Evolutionary conservation across 371 early-diverging fungal genomes (phyloP).

Genomic region (Actinomortierella ambigua): DNA sequence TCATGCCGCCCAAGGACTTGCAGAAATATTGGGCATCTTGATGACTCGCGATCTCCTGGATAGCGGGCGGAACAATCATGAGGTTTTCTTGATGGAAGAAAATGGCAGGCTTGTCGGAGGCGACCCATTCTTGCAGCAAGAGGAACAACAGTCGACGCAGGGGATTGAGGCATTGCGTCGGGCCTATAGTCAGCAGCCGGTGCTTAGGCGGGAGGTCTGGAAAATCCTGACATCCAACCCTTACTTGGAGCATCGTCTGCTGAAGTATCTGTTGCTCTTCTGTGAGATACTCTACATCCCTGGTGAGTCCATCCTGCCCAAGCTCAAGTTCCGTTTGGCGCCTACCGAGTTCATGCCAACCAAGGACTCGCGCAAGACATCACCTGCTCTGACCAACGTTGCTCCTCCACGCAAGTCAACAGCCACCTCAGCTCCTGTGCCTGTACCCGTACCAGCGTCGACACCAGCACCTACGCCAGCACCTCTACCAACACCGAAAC

Average conservation of each 20-base stretch:
- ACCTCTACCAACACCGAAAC: slow-evolving; percentile 11
- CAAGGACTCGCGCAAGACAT: slow-evolving; percentile 27
- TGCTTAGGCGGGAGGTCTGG: slow-evolving; percentile 33
- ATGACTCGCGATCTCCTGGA: slow-evolving; percentile 39
- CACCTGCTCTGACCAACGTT: slow-evolving; percentile 45
- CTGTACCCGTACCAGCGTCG: neutral
- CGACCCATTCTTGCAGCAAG: slow-evolving; percentile 5
- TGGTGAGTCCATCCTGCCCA: slow-evolving; percentile 55
- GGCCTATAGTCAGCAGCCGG: slow-evolving; percentile 28
- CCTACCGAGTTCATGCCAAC: slow-evolving; percentile 17
- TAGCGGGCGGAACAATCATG: slow-evolving; percentile 17
- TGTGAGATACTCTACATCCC: slow-evolving; percentile 67
- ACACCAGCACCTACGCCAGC: slow-evolving; percentile 1
- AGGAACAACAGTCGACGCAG: slow-evolving; percentile 8
- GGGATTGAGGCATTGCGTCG: slow-evolving; percentile 21
- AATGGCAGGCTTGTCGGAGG: slow-evolving; percentile 13
- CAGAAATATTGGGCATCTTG: slow-evolving; percentile 58
- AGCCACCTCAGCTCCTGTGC: slow-evolving; percentile 4
- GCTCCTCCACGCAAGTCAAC: slow-evolving; percentile 31
- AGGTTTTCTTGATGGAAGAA: slow-evolving; percentile 32
- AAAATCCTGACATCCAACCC: slow-evolving; percentile 32
- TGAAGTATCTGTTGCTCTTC: slow-evolving; percentile 61
- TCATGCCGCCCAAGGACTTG: slow-evolving; percentile 53
- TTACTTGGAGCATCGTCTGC: slow-evolving; percentile 56
- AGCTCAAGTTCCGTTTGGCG: slow-evolving; percentile 52